Evolutionary conservation across 805 yeast genomes (phyloP).

Genomic region (Saccharomyces mikatae): DNA sequence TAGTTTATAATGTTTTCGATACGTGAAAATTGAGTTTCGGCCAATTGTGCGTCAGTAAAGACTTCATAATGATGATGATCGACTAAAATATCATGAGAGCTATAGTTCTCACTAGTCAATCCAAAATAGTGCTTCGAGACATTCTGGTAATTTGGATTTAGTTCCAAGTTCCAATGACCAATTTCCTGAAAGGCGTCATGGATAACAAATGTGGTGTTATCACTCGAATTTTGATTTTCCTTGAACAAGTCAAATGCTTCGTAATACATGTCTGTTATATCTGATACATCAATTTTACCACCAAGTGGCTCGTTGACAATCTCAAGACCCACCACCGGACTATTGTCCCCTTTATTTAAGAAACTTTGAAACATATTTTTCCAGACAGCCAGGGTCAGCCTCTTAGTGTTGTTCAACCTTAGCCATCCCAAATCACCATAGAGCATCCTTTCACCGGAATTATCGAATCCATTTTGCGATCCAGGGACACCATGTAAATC

Average conservation of each 20-base stretch:
- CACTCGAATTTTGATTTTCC: conserved; percentile 8
- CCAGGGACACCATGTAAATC: conserved; percentile 82
- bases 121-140: conserved; percentile 30
- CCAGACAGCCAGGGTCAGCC: conserved; percentile 44
- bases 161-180: conserved; percentile 47
- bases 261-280: conserved; percentile 29
- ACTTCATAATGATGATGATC: conserved; percentile 93
- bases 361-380: conserved; percentile 42
- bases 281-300: conserved; percentile 36
- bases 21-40: conserved; percentile 32
- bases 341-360: conserved; percentile 30
- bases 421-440: conserved; percentile 38
- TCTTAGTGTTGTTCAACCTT: conserved; percentile 32
- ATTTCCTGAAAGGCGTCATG: conserved; percentile 59
- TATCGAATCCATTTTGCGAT: conserved; percentile 81
- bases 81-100: conserved; percentile 54
- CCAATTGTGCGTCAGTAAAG: conserved; percentile 57
- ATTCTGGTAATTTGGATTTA: conserved; percentile 28
- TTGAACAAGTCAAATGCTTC: conserved; percentile 28
- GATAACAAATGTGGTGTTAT: conserved; percentile 41
- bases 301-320: conserved; percentile 68
- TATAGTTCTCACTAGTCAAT: conserved; percentile 31
- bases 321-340: conserved; percentile 60
- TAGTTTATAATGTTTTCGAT: conserved; percentile 26
- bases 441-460: conserved; percentile 56